A percentile compares a stretch with the other conserved stretches of the same genome.
Conservation (phyloP, 768 basidiomycete genomes). For the Lactarius deliciosus region DNA sequence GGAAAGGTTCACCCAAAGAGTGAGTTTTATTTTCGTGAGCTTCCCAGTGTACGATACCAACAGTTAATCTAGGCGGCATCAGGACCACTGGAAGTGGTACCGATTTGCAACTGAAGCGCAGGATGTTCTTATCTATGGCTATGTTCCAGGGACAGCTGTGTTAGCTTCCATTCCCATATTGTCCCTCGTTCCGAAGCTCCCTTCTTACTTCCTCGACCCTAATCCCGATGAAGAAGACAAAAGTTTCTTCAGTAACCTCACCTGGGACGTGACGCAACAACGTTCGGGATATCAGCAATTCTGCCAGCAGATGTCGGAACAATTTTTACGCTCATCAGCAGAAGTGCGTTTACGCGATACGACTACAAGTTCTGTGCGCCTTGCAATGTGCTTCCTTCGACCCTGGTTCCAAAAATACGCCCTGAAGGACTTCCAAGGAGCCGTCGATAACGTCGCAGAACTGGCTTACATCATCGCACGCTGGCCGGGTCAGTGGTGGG, state of each 20-base stretch:
- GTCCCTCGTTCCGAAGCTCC: conserved; percentile 62
- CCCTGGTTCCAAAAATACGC: conserved; percentile 65
- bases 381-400: conserved; percentile 65
- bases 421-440: conserved; percentile 40
- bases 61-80: conserved; percentile 46
- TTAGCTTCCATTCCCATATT: conserved; percentile 69
- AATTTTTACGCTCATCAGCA: conserved; percentile 54
- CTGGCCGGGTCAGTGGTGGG: conserved; percentile 73
- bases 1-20: conserved; percentile 53
- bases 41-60: conserved; percentile 19
- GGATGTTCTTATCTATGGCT: conserved; percentile 68
- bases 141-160: conserved; percentile 64
- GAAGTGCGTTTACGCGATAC: conserved; percentile 64
- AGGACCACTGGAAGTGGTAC: conserved; percentile 74
- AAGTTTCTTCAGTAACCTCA: conserved; percentile 40
- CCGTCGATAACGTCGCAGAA: conserved; percentile 41
- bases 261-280: conserved; percentile 58
- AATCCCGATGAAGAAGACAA: conserved; percentile 37
- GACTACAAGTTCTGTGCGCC: conserved; percentile 63
- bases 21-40: conserved; percentile 41
- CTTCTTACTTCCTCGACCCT: conserved; percentile 61
- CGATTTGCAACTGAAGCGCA: conserved; percentile 74
- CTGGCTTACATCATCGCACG: conserved; percentile 39
- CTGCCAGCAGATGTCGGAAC: conserved; percentile 65
- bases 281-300: conserved; percentile 67